A percentile compares a stretch with the other conserved stretches of the same genome.
phyloP scores from a whole-genome alignment of 768 basidiomycete species.

The Boletus edulis region DNA sequence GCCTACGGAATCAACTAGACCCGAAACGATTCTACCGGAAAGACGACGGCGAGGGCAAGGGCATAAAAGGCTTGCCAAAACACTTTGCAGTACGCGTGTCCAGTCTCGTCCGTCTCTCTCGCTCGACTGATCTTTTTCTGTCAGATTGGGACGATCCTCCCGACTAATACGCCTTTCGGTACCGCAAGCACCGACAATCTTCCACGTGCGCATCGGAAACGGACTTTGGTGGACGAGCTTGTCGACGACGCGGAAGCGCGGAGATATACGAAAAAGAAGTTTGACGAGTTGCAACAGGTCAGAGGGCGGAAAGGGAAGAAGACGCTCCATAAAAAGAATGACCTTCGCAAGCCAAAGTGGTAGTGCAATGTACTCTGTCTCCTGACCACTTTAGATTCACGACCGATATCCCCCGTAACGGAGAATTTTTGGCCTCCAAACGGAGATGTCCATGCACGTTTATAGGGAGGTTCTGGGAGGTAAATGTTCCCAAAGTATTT shows the following conservation, averaged over 20 bases:
- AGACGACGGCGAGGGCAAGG: slow-evolving; percentile 82
- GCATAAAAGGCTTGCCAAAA: slow-evolving; percentile 81
- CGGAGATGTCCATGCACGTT: neutral
- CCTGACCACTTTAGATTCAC: slow-evolving; percentile 6
- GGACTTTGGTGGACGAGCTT: slow-evolving; percentile 84
- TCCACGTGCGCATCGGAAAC: slow-evolving; percentile 64
- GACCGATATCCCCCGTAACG: neutral
- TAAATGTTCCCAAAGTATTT: too few species aligned
- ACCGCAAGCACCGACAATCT: slow-evolving; percentile 69
- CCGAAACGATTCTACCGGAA: slow-evolving; percentile 91
- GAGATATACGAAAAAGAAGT: slow-evolving; percentile 90
- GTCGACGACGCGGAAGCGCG: slow-evolving; percentile 85
- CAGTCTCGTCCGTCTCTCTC: neutral
- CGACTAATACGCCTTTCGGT: slow-evolving; percentile 71
- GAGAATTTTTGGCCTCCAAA: neutral
- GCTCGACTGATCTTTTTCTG: slow-evolving; percentile 6
- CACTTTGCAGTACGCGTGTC: slow-evolving; percentile 76
- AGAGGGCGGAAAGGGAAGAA: slow-evolving; percentile 68
- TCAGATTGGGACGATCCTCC: slow-evolving; percentile 78
- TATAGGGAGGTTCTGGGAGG: too few species aligned
- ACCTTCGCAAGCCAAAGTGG: slow-evolving; percentile 67
- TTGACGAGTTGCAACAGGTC: slow-evolving; percentile 69
- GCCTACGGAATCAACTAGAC: slow-evolving; percentile 84
- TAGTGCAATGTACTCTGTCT: slow-evolving; percentile 31
- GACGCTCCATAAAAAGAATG: slow-evolving; percentile 65